These are phyloP conservation scores for Penicillium sp. DNA, from an alignment of 2,329 filamentous ascomycete genomes.

Conservation along the genomic window DNA sequence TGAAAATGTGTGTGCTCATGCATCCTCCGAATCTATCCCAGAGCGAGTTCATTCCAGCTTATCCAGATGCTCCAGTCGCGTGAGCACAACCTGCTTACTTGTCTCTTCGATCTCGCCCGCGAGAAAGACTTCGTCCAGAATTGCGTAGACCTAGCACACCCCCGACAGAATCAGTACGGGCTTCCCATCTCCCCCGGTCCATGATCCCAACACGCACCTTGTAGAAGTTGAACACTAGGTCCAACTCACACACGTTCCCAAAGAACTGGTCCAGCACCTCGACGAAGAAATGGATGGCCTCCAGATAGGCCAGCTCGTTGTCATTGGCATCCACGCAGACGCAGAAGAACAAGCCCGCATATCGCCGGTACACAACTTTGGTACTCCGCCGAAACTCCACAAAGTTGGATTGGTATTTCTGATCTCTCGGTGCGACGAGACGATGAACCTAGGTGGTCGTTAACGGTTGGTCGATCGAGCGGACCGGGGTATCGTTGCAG, in stretches of 20 bases:
- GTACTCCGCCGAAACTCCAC: slow-evolving; percentile 73
- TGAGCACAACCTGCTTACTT: slow-evolving; percentile 95
- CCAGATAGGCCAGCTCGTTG: slow-evolving; percentile 93
- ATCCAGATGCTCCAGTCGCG: slow-evolving; percentile 88
- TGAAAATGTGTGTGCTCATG: slow-evolving; percentile 19
- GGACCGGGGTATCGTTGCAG: slow-evolving; percentile 1
- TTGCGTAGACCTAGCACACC: slow-evolving; percentile 92
- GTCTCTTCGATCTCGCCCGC: slow-evolving; percentile 98
- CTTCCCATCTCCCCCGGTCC: slow-evolving; percentile 6
- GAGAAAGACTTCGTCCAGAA: slow-evolving; percentile 95
- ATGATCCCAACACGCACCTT: slow-evolving; percentile 52
- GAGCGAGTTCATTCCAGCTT: slow-evolving; percentile 70
- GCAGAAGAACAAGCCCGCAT: slow-evolving; percentile 98
- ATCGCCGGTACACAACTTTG: slow-evolving; percentile 95
- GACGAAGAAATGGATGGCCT: slow-evolving; percentile 99
- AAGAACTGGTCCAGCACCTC: slow-evolving; percentile 98
- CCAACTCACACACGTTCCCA: slow-evolving; percentile 97
- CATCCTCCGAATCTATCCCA: background rate
- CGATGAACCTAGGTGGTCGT: slow-evolving; percentile 70
- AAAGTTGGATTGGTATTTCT: slow-evolving; percentile 99
- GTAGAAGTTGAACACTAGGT: slow-evolving; percentile 74
- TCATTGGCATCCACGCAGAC: slow-evolving; percentile 98
- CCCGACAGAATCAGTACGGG: too few relatives aligned
- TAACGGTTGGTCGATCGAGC: slow-evolving; percentile 12
- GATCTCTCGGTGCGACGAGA: slow-evolving; percentile 93